Conservation (phyloP, 371 early-diverging fungal genomes). For the Coemansia sp. region DNA sequence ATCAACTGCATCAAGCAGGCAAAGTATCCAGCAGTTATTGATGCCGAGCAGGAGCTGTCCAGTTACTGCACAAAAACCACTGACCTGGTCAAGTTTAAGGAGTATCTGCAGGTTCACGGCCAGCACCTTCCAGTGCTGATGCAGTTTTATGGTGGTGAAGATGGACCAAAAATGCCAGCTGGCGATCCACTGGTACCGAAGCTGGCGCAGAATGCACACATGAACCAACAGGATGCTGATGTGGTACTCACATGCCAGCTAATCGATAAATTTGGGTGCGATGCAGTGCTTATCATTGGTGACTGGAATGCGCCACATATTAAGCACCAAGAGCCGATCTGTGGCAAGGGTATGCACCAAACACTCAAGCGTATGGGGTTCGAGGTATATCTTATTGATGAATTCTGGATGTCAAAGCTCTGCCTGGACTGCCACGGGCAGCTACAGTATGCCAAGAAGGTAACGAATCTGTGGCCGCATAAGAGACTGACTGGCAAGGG, state of each 20-base stretch:
- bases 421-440: background rate
- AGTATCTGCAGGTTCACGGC: background rate
- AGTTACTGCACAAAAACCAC: background rate
- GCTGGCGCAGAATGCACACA: background rate
- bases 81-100: background rate
- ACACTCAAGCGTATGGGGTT: background rate
- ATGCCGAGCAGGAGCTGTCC: background rate
- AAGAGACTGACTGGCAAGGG: background rate
- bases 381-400: background rate
- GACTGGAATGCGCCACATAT: background rate
- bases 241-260: background rate
- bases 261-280: background rate
- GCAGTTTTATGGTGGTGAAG: background rate
- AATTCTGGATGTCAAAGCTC: background rate
- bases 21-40: background rate
- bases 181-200: background rate
- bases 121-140: no score
- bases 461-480: background rate
- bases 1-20: background rate
- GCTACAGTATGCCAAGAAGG: background rate
- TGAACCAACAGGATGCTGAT: background rate
- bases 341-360: background rate
- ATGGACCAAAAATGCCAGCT: background rate
- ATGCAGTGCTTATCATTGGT: background rate
- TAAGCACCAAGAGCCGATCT: background rate